phyloP scores from a whole-genome alignment of 1,284 basidiomycete species.

The Vanrija sp. region DNA sequence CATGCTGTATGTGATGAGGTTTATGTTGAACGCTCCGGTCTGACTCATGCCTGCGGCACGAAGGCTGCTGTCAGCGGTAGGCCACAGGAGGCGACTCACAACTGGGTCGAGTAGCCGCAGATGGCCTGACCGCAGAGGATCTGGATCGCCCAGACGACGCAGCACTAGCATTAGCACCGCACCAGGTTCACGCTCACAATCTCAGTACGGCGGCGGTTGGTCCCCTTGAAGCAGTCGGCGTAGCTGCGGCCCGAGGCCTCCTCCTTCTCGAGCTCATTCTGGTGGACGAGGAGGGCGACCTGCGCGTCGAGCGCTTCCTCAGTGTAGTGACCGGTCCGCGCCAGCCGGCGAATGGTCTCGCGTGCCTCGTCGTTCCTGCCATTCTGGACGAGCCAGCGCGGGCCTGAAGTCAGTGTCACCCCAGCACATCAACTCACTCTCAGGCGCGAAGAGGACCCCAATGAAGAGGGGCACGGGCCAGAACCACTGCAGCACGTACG shows the following conservation, averaged over 20 bases:
- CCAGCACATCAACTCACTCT: constrained; percentile 3
- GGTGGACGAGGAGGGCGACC: constrained; percentile 18
- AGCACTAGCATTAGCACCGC: background rate
- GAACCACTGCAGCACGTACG: constrained; percentile 39
- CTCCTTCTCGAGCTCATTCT: constrained; percentile 20
- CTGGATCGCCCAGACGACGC: constrained; percentile 6
- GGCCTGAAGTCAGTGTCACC: constrained; percentile 11
- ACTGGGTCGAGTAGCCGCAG: constrained; percentile 5
- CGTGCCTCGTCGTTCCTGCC: background rate
- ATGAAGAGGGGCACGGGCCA: constrained; percentile 39
- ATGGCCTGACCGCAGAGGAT: constrained; percentile 19
- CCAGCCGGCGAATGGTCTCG: background rate
- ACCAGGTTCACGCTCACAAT: background rate
- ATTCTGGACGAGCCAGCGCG: constrained; percentile 15
- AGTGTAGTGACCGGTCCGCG: background rate
- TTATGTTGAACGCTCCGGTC: background rate
- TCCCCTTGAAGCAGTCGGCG: background rate
- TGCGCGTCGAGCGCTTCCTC: background rate
- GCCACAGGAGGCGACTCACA: background rate
- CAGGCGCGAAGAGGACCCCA: constrained; percentile 31
- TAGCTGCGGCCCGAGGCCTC: constrained; percentile 12
- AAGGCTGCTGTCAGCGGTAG: background rate
- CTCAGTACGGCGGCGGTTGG: constrained; percentile 10
- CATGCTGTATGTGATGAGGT: constrained; percentile 7
- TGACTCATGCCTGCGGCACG: background rate